These are phyloP conservation scores for Schrenkiella parvula DNA, from an alignment of 345 rosid species.

Conservation along the genomic window DNA sequence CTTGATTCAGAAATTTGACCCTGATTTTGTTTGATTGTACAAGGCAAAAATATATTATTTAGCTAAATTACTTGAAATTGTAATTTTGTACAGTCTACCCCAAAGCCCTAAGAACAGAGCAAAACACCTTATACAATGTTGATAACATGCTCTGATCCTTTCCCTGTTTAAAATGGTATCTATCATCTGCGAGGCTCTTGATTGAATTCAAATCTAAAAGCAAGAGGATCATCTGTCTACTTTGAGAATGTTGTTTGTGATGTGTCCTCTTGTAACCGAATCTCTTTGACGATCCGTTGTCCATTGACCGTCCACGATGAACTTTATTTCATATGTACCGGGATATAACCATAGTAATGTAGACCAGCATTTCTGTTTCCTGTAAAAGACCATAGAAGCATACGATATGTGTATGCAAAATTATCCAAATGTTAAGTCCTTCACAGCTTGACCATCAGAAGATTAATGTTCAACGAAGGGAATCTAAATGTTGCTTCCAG, in stretches of 20 bases:
- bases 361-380: conserved; percentile 67
- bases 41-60: background rate
- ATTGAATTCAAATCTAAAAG: background rate
- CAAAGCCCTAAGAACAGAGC: background rate
- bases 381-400: conserved; percentile 33
- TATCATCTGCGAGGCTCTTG: background rate
- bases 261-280: conserved; percentile 46
- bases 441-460: background rate
- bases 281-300: conserved; percentile 60
- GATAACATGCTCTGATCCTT: background rate
- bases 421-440: background rate
- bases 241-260: conserved; percentile 70
- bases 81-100: conserved; percentile 19
- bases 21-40: background rate
- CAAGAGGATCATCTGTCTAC: conserved; percentile 40
- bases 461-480: background rate
- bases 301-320: conserved; percentile 87
- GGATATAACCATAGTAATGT: conserved; percentile 93
- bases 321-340: conserved; percentile 84
- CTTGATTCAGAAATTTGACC: background rate
- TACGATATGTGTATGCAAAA: background rate
- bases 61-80: background rate
- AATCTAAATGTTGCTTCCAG: background rate
- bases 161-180: background rate
- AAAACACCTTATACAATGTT: background rate